Evolutionary conservation across 2,329 filamentous ascomycete species (phyloP).

Genomic region (Neocucurbitaria cava): DNA sequence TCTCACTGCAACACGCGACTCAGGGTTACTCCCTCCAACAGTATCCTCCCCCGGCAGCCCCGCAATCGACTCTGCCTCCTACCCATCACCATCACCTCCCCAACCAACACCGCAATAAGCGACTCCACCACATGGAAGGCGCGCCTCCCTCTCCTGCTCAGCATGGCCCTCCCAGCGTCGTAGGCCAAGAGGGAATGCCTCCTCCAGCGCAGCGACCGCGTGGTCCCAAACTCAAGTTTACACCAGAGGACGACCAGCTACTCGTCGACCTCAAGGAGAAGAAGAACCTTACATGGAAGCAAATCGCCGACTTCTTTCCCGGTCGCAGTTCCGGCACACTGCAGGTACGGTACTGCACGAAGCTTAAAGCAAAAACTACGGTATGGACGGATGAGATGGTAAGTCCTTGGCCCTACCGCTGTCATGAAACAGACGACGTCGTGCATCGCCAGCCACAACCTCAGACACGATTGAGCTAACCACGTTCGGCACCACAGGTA

Average conservation of each 20-base stretch:
- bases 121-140: conserved; percentile 62
- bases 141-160: conserved; percentile 44
- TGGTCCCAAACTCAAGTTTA: conserved; percentile 93
- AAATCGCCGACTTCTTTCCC: conserved; percentile 96
- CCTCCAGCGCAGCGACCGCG: conserved; percentile 78
- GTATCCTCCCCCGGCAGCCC: conserved; percentile 38
- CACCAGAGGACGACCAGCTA: conserved; percentile 86
- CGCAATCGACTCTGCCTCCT: conserved; percentile 35
- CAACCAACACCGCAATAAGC: conserved; percentile 70
- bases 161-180: conserved; percentile 77
- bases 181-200: conserved; percentile 88
- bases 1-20: conserved; percentile 50
- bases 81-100: conserved; percentile 82
- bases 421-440: conserved; percentile 46
- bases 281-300: conserved; percentile 94
- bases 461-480: conserved; percentile 40
- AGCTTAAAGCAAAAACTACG: conserved; percentile 91
- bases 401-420: conserved; percentile 48
- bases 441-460: conserved; percentile 35
- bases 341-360: conserved; percentile 94
- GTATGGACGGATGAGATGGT: conserved; percentile 95
- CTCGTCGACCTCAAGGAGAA: conserved; percentile 92
- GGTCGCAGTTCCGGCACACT: conserved; percentile 88
- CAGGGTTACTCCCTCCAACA: conserved; percentile 47
- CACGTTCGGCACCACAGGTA: conserved; percentile 62